Evolutionary conservation across 306 rosid genomes (phyloP), one percentile per base, ranked within the genome.

Genomic region (Prinsepia uniflora): DNA sequence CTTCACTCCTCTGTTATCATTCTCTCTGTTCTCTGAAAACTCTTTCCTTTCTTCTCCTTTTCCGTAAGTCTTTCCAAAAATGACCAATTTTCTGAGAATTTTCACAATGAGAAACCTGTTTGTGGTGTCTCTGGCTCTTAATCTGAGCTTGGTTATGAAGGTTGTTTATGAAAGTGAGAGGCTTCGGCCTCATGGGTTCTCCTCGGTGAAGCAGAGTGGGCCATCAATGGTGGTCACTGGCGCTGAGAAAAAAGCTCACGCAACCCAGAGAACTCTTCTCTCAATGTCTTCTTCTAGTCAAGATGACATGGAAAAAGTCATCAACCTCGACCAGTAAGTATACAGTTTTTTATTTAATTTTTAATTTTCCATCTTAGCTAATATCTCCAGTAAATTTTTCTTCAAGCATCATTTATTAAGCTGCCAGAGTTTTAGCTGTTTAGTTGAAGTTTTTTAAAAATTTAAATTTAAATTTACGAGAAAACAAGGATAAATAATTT

Each of bases 251-350:
- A 74, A 59, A 10, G 63, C 58, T 12, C 66, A 57, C 36, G 60
- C 58, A 45, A n/a, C 71, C 2, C 76, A 79, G 41, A 77, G 77
- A 50, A 65, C 86, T 10, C 78, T 77, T 60, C 65, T 75, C 75
- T 71, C 81, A 15, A 17, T 73, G 22, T 45, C 86, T 0, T 77
- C 85, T 2, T n/a, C 80, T 19, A 81, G 22, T 56, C 68, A 67
- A 6, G 85, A 79, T 39, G 78, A 24, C 15, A 72, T 56, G 47
- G 87, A 86, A 3, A 88, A 64, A 65, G 39, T 87, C 0, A 72
- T 93, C 78, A 86, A 90, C 70, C 85, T 93, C 2, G 92, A 87
- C 45, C 96, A 90, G 97, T 93, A 76, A 88, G 97, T 89, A 6
- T 43, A 79, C 47, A 8, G 4, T 20, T 68, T 22, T 62, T n/a